phyloP scores from a whole-genome alignment of 2,329 filamentous ascomycete species.

The Aureobasidium sp. region DNA sequence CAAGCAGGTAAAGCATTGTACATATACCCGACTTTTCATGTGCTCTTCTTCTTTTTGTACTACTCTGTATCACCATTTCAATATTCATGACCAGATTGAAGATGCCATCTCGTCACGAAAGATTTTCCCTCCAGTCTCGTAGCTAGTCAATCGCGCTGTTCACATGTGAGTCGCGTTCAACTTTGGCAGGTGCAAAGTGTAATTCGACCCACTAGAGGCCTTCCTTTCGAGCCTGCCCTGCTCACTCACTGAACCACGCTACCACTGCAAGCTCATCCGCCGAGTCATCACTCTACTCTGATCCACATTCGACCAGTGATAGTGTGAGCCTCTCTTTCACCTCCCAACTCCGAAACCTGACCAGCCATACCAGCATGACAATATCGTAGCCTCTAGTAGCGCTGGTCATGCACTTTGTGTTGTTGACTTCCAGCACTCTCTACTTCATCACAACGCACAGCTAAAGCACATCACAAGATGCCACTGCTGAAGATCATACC shows the following conservation, averaged over 20 bases:
- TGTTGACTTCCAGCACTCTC: not conserved
- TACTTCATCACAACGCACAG: not conserved
- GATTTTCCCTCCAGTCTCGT: not conserved
- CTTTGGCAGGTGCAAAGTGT: not conserved
- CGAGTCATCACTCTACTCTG: not conserved
- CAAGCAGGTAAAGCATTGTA: conserved; percentile 8
- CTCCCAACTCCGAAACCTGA: not conserved
- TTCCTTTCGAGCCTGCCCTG: not conserved
- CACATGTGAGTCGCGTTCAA: not conserved
- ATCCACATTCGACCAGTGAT: not conserved
- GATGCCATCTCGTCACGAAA: not conserved
- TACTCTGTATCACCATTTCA: not conserved
- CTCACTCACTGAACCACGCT: not conserved
- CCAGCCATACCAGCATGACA: not conserved
- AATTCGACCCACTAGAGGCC: not conserved
- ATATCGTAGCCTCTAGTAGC: not conserved
- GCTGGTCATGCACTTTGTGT: not conserved
- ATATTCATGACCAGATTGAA: not conserved
- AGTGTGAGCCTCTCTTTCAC: not conserved
- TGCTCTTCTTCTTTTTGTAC: not conserved
- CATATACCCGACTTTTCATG: conserved; percentile 6
- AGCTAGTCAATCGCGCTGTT: not conserved
- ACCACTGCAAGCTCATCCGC: not conserved
- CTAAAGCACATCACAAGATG: not conserved
- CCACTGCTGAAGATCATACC: not conserved